Conservation (phyloP, 2,329 filamentous ascomycete genomes). For the Ceratocystis ficicola region DNA sequence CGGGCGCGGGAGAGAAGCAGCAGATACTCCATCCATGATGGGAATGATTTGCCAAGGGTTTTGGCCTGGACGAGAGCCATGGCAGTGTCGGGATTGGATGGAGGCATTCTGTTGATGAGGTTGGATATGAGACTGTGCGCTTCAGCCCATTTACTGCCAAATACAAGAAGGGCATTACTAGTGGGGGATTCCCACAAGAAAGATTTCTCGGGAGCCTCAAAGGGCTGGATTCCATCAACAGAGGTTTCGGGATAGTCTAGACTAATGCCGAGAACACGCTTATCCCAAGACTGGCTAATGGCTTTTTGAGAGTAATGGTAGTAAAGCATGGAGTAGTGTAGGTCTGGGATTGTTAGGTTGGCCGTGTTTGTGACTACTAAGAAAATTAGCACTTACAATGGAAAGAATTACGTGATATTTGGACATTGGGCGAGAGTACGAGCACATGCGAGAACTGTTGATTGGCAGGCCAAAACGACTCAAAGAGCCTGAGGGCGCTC, state of each 20-base stretch:
- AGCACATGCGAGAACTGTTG: slow-evolving; percentile 59
- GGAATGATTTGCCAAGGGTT: slow-evolving; percentile 53
- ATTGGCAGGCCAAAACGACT: slow-evolving; percentile 72
- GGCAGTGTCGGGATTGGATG: slow-evolving; percentile 31
- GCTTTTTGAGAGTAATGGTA: slow-evolving; percentile 55
- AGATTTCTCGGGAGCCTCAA: slow-evolving; percentile 39
- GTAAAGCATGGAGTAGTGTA: slow-evolving; percentile 65
- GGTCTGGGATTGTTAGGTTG: slow-evolving; percentile 34
- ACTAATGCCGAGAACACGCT: slow-evolving; percentile 62
- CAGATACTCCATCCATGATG: slow-evolving; percentile 67
- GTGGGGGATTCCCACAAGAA: slow-evolving; percentile 81
- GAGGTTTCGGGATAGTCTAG: slow-evolving; percentile 58
- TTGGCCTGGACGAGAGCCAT: slow-evolving; percentile 36
- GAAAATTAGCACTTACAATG: slow-evolving; percentile 47
- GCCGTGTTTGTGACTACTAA: background rate
- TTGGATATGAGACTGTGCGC: slow-evolving; percentile 67
- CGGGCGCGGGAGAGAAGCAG: slow-evolving; percentile 63
- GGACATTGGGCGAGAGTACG: slow-evolving; percentile 68
- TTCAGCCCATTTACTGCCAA: slow-evolving; percentile 77
- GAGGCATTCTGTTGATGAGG: slow-evolving; percentile 30
- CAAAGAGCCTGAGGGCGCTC: slow-evolving; percentile 62
- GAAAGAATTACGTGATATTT: slow-evolving; percentile 70
- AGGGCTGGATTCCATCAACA: slow-evolving; percentile 47
- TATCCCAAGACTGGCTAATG: slow-evolving; percentile 35
- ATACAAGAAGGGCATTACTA: slow-evolving; percentile 68